Base-by-base conservation (phyloP, 441 rosid species). In the Populus hybrid region DNA sequence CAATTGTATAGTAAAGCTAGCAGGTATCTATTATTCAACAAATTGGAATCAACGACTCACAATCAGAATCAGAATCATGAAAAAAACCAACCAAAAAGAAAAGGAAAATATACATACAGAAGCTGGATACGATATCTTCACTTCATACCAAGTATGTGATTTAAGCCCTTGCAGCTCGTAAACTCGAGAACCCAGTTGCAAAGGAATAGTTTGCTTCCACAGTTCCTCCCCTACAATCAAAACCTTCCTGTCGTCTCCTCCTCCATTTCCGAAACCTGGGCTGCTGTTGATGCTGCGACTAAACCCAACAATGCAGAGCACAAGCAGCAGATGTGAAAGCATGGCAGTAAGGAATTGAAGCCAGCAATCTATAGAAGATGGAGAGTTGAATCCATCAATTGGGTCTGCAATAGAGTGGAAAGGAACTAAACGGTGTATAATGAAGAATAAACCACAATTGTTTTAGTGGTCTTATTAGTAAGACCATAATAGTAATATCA, bases 71-170 rank as follows among this genome's bases (percentile, higher is more conserved):
- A 56, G 6, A 45, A 45, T 45, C 18, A 45, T 16, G 10, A 64
- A 71, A 74, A 50, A 31, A 81, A 26, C 50, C 40, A 84, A 65
- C 28, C 77, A 3, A 9, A 68, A 75, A 73, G 77, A 11, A 76
- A 74, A 74, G 40, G 70, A 69, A 24, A 72, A 40, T 40, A 40
- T 75, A 90, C 98, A 84, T 94, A 94, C 99, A 87, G 95, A 94
- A 85, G 98, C 97, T 73, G 97, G 99, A 77, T 91, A 92, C 20
- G 99, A 94, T 82, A 95, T 95, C 97, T 95, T 95, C 90, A 94
- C 97, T 95, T 94, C 94, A 68, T 94, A 94, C 97, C 95, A 87
- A 83, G 90, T 82, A 80, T 81, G 68, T 11, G 97, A 77, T 81
- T 90, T 94, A 53, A 92, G 85, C 73, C 91, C 92, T 71, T 84